phyloP scores from a whole-genome alignment of 2,329 filamentous ascomycete genomes.

The Apiospora malaysiana region DNA sequence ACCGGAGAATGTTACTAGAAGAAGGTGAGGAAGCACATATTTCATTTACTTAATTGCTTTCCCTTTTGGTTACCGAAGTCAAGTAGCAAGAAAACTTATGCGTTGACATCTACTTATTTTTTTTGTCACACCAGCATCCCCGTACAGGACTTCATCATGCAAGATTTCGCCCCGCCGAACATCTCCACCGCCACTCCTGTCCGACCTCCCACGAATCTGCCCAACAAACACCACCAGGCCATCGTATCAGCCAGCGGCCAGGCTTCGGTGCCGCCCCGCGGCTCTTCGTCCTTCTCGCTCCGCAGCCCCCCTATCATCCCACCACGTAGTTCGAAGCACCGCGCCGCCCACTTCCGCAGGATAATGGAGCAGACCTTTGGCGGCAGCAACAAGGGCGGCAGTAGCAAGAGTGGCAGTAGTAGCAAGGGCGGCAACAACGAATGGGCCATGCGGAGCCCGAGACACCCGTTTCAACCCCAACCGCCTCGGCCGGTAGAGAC shows the following conservation, averaged over 20 bases:
- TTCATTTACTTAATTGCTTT: neutral
- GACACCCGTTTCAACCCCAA: too few relatives aligned
- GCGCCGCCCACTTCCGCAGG: neutral
- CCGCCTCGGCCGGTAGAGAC: too few relatives aligned
- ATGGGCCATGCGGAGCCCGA: too few relatives aligned
- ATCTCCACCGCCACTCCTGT: neutral
- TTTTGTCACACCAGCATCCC: neutral
- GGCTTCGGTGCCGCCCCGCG: neutral
- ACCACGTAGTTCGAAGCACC: neutral
- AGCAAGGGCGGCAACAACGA: too few relatives aligned
- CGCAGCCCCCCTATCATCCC: slow-evolving; percentile 2
- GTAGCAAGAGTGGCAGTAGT: neutral
- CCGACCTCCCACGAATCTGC: neutral
- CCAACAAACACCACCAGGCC: slow-evolving; percentile 9
- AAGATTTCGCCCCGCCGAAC: neutral
- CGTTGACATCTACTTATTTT: neutral
- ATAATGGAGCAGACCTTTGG: neutral
- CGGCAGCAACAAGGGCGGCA: neutral
- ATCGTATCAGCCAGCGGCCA: slow-evolving; percentile 4
- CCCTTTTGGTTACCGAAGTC: too few relatives aligned
- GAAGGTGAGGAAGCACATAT: neutral
- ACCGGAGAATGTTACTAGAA: neutral
- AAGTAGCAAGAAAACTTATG: too few relatives aligned
- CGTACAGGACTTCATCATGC: neutral
- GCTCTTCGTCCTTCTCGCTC: neutral